Evolutionary conservation across 169 alveolate genomes (phyloP).

Genomic region (Eimeria zaria): DNA sequence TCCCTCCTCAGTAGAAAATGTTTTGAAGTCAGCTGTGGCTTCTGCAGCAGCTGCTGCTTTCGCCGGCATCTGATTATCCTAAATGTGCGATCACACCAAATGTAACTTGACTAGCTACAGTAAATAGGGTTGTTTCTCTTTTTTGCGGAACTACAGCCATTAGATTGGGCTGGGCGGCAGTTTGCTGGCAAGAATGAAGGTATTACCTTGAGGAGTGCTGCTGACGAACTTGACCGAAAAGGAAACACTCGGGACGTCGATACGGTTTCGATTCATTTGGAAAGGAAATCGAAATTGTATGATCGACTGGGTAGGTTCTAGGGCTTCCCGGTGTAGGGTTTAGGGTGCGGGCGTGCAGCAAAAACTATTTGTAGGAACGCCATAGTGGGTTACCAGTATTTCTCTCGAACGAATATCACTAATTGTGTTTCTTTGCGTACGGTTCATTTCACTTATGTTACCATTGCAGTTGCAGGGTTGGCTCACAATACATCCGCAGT

Average conservation of each 20-base stretch:
- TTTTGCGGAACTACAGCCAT: constrained; percentile 16
- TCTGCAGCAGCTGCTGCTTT: background rate
- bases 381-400: background rate
- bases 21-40: background rate
- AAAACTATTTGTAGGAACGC: no score
- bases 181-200: constrained; percentile 71
- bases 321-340: background rate
- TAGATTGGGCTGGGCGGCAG: constrained; percentile 65
- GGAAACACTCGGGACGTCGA: background rate
- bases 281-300: constrained; percentile 46
- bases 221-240: constrained; percentile 4
- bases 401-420: background rate
- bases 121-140: background rate
- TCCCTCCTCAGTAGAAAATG: background rate
- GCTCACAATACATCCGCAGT: constrained; percentile 25
- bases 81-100: background rate
- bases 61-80: background rate
- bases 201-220: constrained; percentile 57
- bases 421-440: background rate
- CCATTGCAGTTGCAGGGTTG: constrained; percentile 51
- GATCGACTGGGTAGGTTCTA: constrained; percentile 40
- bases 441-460: background rate
- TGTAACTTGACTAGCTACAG: background rate
- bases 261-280: constrained; percentile 15
- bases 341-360: no score